Evolutionary conservation across 2,329 filamentous ascomycete species (phyloP).

Genomic region (Pseudocercospora fuligena): DNA sequence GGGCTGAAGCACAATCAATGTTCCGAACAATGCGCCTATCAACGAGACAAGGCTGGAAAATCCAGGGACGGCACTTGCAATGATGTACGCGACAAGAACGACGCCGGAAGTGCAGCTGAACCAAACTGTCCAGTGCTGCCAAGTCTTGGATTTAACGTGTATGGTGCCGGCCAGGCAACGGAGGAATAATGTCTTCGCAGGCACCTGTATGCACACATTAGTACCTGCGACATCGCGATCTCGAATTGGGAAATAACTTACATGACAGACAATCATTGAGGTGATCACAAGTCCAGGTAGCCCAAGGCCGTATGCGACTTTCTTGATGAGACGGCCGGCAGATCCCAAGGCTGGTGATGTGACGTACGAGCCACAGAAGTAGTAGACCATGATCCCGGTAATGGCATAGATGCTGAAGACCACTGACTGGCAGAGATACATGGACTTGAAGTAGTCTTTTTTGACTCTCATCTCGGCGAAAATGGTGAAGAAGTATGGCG

Average conservation of each 20-base stretch:
- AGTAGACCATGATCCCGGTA: constrained; percentile 51
- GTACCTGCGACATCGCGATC: neutral
- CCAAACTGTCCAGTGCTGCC: constrained; percentile 27
- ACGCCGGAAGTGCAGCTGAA: constrained; percentile 26
- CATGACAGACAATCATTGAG: constrained; percentile 28
- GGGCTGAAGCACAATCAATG: constrained; percentile 34
- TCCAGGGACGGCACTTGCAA: constrained; percentile 35
- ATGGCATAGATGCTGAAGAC: constrained; percentile 41
- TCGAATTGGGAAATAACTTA: constrained; percentile 14
- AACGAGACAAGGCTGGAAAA: constrained; percentile 35
- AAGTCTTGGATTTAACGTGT: constrained; percentile 29
- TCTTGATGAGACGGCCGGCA: constrained; percentile 50
- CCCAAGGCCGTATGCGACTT: constrained; percentile 49
- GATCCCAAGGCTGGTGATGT: constrained; percentile 55
- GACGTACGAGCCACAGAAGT: constrained; percentile 53
- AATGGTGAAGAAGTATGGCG: constrained; percentile 43
- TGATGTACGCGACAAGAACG: constrained; percentile 33
- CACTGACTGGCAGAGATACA: constrained; percentile 37
- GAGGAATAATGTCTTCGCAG: constrained; percentile 35
- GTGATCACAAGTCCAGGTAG: constrained; percentile 32
- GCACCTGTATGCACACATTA: constrained; percentile 5
- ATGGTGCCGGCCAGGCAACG: constrained; percentile 28
- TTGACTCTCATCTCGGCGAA: constrained; percentile 47
- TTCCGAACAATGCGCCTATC: constrained; percentile 35
- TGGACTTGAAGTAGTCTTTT: constrained; percentile 39